Base-by-base conservation (phyloP, 1,284 basidiomycete species). In the Inonotus obliquus region DNA sequence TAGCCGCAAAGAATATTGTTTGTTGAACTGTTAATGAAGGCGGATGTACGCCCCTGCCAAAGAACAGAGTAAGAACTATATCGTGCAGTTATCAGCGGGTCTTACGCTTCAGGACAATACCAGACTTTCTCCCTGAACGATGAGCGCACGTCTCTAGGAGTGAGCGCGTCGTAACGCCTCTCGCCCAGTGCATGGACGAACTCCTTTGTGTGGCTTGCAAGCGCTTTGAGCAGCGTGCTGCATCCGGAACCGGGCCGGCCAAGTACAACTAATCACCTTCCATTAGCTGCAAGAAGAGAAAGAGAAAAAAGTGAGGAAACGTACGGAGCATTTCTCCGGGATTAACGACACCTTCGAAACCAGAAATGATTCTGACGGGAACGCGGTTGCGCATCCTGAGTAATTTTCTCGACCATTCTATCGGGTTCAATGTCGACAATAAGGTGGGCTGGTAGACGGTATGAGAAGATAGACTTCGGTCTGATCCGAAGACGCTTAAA, bases 191-290 rank as follows among this genome's bases (percentile, higher is more conserved):
- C 67, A 51, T 66, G 64, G 62, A 72, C 67, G 65, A 72, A 79
- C 19, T 72, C 74, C 7, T 65, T 63, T n/a, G 71, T 71, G 54
- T 76, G 71, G 65, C 77, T 76, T 25, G 77, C 73, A 41, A 79
- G 69, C 4, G 73, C 72, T 64, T 77, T 76, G 57, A 79, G 70
- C 60, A 79, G 72, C 2, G 76, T 75, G 5, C 71, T 70, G 68
- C 77, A 79, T 9, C 77, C 77, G 1, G 74, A 67, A 35, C 75
- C 74, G 13, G 77, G 77, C 10, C 73, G 69, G 13, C 77, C 77
- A 23, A 79, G 69, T 21, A 78, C 77, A 29, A 75, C 68, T 70
- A 54, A 17, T 51, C 32, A 38, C 27, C 37, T 25, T 13, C 60
- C 49, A 56, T 56, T 49, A 23, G 38, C 11, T 29, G 3, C 14